phyloP scores from a whole-genome alignment of 345 rosid genomes.

The Rubroshorea leprosula region DNA sequence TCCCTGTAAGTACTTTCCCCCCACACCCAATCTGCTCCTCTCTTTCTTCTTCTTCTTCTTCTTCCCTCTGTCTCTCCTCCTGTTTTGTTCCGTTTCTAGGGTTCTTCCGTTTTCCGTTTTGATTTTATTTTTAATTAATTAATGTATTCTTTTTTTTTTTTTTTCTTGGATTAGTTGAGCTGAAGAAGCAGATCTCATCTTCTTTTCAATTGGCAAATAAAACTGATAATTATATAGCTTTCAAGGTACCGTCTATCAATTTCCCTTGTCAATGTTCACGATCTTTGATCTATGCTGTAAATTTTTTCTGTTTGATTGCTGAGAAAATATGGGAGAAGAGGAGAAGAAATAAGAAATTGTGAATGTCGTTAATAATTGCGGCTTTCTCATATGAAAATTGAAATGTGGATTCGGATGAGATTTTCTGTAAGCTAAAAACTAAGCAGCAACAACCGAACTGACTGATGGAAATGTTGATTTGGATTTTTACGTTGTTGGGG shows the following conservation, averaged over 20 bases:
- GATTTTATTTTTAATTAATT: conserved; percentile 4
- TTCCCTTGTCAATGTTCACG: neutral
- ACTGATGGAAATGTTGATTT: neutral
- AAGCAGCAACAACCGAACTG: too few relatives aligned
- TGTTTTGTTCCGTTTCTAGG: conserved; percentile 8
- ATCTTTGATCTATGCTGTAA: neutral
- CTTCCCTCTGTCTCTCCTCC: neutral
- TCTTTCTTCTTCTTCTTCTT: neutral
- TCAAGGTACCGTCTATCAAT: conserved; percentile 43
- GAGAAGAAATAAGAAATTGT: neutral
- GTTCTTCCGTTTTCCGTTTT: conserved; percentile 12
- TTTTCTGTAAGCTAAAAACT: neutral
- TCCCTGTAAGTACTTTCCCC: conserved; percentile 37
- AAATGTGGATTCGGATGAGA: conserved; percentile 1
- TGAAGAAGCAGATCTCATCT: conserved; percentile 87
- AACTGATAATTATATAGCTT: conserved; percentile 63
- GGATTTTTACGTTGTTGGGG: neutral
- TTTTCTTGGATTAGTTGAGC: conserved; percentile 45
- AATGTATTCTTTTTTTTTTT: neutral
- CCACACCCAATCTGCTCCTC: neutral
- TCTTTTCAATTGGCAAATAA: conserved; percentile 64
- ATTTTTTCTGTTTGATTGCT: conserved; percentile 14
- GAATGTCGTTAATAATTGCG: too few relatives aligned
- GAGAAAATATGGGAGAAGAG: neutral
- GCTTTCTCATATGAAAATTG: too few relatives aligned